phyloP scores from a whole-genome alignment of 2,329 filamentous ascomycete species.

The Torrubiellomyces zombiae region DNA sequence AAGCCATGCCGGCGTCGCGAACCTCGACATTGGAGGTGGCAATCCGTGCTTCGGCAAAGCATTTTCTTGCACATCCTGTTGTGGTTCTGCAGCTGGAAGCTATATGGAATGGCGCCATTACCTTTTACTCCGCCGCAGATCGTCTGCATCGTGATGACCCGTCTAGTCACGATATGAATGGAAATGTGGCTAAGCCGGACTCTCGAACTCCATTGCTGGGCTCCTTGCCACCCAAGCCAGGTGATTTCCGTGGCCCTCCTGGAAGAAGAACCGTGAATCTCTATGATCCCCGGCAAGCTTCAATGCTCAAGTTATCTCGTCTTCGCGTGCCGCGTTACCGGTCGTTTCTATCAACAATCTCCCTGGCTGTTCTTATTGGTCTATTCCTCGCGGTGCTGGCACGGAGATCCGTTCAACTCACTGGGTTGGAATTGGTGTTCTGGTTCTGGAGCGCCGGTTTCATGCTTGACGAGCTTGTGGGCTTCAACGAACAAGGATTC shows the following conservation, averaged over 20 bases:
- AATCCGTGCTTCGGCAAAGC: conserved; percentile 82
- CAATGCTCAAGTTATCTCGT: conserved; percentile 78
- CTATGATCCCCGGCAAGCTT: conserved; percentile 82
- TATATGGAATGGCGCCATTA: conserved; percentile 91
- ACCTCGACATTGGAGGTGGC: conserved; percentile 87
- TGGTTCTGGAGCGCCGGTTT: conserved; percentile 98
- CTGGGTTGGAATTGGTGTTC: conserved; percentile 70
- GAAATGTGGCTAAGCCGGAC: conserved; percentile 19
- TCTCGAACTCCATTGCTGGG: conserved; percentile 35
- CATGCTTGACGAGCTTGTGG: conserved; percentile 90
- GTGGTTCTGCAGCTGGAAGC: conserved; percentile 92
- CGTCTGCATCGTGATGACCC: conserved; percentile 50
- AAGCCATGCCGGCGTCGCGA: conserved; percentile 45
- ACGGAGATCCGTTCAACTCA: conserved; percentile 63
- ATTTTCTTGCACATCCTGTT: conserved; percentile 78
- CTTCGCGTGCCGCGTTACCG: conserved; percentile 83
- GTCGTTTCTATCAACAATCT: conserved; percentile 76
- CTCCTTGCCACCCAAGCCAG: conserved; percentile 14
- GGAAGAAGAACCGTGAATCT: conserved; percentile 63
- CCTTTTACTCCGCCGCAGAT: conserved; percentile 82
- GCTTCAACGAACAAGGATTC: conserved; percentile 93
- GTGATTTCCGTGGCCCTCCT: conserved; percentile 19
- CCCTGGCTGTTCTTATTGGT: conserved; percentile 67
- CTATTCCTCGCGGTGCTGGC: conserved; percentile 72
- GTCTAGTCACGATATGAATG: conserved; percentile 10